Conservation (phyloP, 106 monocot species). For the Dendrobium nobile region DNA sequence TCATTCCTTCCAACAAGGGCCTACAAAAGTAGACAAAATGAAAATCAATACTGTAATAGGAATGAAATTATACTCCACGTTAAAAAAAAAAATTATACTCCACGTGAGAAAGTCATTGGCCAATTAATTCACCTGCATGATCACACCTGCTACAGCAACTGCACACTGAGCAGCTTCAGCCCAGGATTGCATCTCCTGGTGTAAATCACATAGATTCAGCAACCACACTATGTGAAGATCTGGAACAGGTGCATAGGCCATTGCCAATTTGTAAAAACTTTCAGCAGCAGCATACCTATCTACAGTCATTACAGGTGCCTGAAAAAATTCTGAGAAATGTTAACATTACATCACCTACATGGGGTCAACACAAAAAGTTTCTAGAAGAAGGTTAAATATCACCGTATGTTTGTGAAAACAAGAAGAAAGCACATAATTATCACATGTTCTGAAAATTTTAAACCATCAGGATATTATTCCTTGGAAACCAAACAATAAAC, state of each 20-base stretch:
- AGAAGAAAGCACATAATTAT: not conserved
- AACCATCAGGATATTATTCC: too few species aligned
- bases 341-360: not conserved
- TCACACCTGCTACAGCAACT: constrained; percentile 97
- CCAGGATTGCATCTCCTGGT: constrained; percentile 99
- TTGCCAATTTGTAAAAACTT: constrained; percentile 86
- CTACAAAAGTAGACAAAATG: constrained; percentile 22
- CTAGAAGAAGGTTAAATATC: not conserved
- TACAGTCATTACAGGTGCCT: constrained; percentile 70
- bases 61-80: not conserved
- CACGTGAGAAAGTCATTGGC: not conserved
- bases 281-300: constrained; percentile 96
- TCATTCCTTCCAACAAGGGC: constrained; percentile 97
- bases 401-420: not conserved
- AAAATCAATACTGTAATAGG: not conserved
- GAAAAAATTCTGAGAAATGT: constrained; percentile 12
- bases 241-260: constrained; percentile 93
- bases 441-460: too few species aligned
- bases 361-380: not conserved
- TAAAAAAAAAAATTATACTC: not conserved
- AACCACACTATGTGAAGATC: constrained; percentile 99
- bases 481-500: too few species aligned
- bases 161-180: constrained; percentile 99
- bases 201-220: constrained; percentile 90
- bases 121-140: constrained; percentile 74